Evolutionary conservation across 345 rosid species (phyloP).

Genomic region (Gossypium australe): DNA sequence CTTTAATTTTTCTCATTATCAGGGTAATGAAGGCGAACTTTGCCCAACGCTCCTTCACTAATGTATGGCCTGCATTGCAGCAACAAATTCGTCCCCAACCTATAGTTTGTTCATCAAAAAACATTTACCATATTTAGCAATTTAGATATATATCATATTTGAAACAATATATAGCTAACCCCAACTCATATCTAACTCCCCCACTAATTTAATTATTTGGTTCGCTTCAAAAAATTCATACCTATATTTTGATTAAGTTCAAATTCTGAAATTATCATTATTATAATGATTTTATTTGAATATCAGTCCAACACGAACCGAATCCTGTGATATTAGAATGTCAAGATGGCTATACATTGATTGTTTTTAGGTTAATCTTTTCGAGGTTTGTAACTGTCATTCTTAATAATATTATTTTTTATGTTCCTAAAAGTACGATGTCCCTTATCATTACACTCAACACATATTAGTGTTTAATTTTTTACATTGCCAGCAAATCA

Average conservation of each 20-base stretch:
- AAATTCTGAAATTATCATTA: no score
- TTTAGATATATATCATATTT: background rate
- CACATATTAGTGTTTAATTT: no score
- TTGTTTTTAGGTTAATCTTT: no score
- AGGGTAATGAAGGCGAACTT: background rate
- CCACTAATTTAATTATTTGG: no score
- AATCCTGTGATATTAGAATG: no score
- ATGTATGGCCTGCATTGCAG: background rate
- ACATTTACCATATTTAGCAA: background rate
- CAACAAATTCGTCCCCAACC: background rate
- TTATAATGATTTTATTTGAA: no score
- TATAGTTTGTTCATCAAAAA: background rate
- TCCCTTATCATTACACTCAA: no score
- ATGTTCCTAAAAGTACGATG: fast-evolving
- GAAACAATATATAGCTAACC: background rate
- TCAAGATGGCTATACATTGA: fast-evolving
- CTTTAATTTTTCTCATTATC: background rate
- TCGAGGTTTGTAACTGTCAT: fast-evolving
- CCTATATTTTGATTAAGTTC: no score
- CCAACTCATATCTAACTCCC: background rate
- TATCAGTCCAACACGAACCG: no score
- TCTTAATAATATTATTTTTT: no score
- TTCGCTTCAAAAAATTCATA: background rate
- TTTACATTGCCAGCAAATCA: no score
- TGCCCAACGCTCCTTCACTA: background rate